These are phyloP conservation scores for Crucibulum laeve DNA, from an alignment of 768 basidiomycete genomes.

Conservation along the genomic window DNA sequence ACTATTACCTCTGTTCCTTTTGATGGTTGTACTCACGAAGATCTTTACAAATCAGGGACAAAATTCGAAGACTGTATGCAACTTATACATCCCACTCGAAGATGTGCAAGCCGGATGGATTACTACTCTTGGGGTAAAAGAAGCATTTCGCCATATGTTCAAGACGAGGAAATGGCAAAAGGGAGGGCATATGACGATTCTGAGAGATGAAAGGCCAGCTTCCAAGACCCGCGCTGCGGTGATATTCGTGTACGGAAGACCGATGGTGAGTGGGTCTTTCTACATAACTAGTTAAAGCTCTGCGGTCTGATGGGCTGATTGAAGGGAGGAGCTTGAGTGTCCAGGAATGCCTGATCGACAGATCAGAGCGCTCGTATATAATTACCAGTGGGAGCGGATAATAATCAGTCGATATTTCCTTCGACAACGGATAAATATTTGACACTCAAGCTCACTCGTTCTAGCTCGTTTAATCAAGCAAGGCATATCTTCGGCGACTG, in stretches of 20 bases:
- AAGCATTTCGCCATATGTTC: conserved; percentile 2
- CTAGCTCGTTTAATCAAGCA: no score
- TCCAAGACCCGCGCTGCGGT: not conserved
- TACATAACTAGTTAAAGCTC: no score
- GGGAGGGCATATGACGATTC: conserved; percentile 2
- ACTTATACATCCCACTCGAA: not conserved
- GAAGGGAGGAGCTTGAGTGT: no score
- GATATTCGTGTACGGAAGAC: not conserved
- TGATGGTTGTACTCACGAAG: not conserved
- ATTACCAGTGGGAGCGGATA: no score
- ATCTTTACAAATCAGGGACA: conserved; percentile 1
- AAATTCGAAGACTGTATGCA: conserved; percentile 2
- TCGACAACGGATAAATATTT: no score
- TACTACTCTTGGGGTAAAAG: not conserved
- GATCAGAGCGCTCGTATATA: no score
- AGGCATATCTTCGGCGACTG: no score
- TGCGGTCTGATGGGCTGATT: no score
- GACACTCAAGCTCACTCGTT: no score
- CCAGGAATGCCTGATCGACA: no score
- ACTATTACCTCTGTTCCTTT: not conserved
- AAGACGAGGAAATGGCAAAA: conserved; percentile 2
- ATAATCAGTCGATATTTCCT: no score
- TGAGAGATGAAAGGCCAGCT: not conserved
- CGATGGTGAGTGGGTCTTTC: not conserved
- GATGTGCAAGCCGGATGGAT: conserved; percentile 2